A percentile compares a stretch with the other conserved stretches of the same genome.
phyloP scores from a whole-genome alignment of 805 yeast genomes.

The Grigorovia humatica region DNA sequence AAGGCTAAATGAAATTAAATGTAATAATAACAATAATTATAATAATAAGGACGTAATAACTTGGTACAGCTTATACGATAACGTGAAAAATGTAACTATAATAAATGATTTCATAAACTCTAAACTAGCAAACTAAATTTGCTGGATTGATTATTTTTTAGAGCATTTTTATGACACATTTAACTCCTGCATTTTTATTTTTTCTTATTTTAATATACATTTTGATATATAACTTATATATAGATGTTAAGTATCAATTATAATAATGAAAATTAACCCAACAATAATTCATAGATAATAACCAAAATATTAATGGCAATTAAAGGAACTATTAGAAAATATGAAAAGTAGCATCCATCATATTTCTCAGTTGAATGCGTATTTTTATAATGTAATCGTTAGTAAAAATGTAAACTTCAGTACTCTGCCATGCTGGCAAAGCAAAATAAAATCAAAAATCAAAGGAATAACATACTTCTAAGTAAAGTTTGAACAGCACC shows the following conservation, averaged over 20 bases:
- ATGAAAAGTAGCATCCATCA: too few relatives aligned
- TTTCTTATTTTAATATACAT: neutral
- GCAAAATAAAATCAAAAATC: neutral
- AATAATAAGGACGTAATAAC: neutral
- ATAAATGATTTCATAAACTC: constrained; percentile 1
- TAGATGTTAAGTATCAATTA: neutral
- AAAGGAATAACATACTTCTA: constrained; percentile 39
- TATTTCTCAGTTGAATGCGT: too few relatives aligned
- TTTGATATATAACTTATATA: neutral
- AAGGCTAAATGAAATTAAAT: constrained; percentile 4
- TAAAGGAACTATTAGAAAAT: constrained; percentile 41
- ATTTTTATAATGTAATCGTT: too few relatives aligned
- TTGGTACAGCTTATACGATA: neutral
- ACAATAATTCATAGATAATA: constrained; percentile 56
- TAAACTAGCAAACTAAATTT: neutral
- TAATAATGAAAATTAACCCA: constrained; percentile 37
- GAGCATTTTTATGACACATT: neutral
- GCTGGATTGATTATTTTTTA: neutral
- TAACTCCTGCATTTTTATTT: neutral
- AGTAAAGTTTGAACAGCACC: constrained; percentile 66
- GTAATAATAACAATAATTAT: neutral
- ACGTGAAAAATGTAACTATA: constrained; percentile 1
- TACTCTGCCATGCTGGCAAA: too few relatives aligned
- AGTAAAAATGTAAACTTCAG: too few relatives aligned
- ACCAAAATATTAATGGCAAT: constrained; percentile 57